Percentiles rank a stretch among this genome's conserved stretches.
Conservation (phyloP, 2,329 filamentous ascomycete genomes). For the Aspergillus hortae region DNA sequence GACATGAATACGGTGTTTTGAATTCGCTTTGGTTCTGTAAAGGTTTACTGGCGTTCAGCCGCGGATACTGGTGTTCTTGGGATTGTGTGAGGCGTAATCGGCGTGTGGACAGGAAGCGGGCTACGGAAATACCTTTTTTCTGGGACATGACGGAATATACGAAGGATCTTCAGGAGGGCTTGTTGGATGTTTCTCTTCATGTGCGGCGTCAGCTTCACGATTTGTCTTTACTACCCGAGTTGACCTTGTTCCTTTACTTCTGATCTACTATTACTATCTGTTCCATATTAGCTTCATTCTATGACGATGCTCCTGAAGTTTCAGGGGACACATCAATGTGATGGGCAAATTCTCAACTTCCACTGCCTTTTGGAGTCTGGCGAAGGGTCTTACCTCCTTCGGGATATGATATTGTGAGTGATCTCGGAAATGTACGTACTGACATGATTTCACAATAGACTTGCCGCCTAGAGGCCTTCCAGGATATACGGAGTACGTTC, state of each 20-base stretch:
- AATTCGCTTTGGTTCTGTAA: slow-evolving; percentile 14
- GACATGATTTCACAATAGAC: too few species aligned
- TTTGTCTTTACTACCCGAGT: slow-evolving; percentile 19
- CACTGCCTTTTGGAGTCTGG: background rate
- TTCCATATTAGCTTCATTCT: slow-evolving; percentile 5
- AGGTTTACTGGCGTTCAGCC: slow-evolving; percentile 22
- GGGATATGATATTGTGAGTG: too few species aligned
- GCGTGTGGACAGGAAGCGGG: slow-evolving; percentile 17
- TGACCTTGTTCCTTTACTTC: slow-evolving; percentile 9
- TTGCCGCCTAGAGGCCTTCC: too few species aligned
- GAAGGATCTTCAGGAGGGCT: slow-evolving; percentile 1
- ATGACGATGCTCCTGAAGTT: slow-evolving; percentile 1
- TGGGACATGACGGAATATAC: slow-evolving; percentile 8
- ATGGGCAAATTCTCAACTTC: background rate
- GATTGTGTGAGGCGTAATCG: slow-evolving; percentile 18
- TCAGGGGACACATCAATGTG: background rate
- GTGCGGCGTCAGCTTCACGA: slow-evolving; percentile 22
- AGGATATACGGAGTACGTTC: too few species aligned
- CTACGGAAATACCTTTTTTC: slow-evolving; percentile 18
- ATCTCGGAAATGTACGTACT: too few species aligned
- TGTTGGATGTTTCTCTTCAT: slow-evolving; percentile 5
- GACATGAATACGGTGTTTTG: slow-evolving; percentile 7
- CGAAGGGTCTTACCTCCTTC: too few species aligned
- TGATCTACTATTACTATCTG: background rate
- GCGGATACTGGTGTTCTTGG: slow-evolving; percentile 12